Conservation (phyloP, 257 asterid genomes). For the Coffea eugenioides region DNA sequence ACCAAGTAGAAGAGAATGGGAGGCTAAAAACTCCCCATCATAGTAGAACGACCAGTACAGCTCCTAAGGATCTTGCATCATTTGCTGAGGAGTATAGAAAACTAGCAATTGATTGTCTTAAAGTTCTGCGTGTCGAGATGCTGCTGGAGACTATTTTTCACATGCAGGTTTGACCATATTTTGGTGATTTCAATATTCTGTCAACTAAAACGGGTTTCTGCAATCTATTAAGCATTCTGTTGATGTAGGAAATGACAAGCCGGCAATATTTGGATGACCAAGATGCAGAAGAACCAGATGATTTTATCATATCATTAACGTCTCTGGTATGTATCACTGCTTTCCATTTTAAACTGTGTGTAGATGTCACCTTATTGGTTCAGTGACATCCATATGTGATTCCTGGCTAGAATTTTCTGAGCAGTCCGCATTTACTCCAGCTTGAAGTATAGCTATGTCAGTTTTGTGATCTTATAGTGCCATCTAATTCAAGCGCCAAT, state of each 20-base stretch:
- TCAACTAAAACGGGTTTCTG: constrained; percentile 14
- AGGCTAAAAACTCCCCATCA: constrained; percentile 44
- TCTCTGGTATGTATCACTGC: constrained; percentile 61
- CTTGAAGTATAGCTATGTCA: background rate
- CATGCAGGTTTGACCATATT: constrained; percentile 64
- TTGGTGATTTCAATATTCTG: constrained; percentile 13
- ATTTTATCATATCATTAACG: constrained; percentile 82
- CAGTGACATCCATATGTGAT: background rate
- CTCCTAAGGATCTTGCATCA: constrained; percentile 73
- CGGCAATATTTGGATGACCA: constrained; percentile 91
- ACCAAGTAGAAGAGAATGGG: constrained; percentile 61
- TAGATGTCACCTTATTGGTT: background rate
- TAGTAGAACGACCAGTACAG: constrained; percentile 58
- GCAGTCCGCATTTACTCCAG: background rate
- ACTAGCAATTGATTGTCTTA: constrained; percentile 93
- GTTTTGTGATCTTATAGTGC: background rate
- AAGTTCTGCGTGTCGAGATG: constrained; percentile 96
- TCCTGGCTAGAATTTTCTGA: background rate
- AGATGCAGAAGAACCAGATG: constrained; percentile 99
- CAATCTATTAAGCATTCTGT: constrained; percentile 25
- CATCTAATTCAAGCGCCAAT: background rate
- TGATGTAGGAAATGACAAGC: constrained; percentile 77
- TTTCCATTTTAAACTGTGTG: background rate
- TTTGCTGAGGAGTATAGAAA: constrained; percentile 94
- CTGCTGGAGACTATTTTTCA: constrained; percentile 93